Percentiles rank a stretch among this genome's conserved stretches.
phyloP scores from a whole-genome alignment of 768 basidiomycete genomes.

The Pleurotus platypus region DNA sequence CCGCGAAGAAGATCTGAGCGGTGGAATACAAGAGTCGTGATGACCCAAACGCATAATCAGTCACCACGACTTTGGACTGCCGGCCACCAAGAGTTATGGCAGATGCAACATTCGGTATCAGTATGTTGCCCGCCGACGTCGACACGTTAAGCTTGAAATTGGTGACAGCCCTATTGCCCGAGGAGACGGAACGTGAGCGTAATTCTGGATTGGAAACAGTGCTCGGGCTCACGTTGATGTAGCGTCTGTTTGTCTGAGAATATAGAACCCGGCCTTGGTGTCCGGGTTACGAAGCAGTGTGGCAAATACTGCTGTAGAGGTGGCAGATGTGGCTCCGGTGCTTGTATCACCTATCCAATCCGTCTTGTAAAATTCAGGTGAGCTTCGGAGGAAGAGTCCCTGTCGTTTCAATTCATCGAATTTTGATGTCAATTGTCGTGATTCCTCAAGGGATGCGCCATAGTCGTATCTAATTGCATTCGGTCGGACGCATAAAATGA shows the following conservation, averaged over 20 bases:
- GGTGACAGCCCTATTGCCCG: conserved; percentile 33
- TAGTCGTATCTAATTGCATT: conserved; percentile 69
- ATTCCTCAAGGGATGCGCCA: conserved; percentile 70
- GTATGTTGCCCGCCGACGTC: conserved; percentile 46
- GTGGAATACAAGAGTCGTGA: conserved; percentile 67
- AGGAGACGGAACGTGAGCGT: conserved; percentile 39
- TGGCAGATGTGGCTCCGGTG: conserved; percentile 37
- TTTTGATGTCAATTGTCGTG: conserved; percentile 62
- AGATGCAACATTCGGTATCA: conserved; percentile 51
- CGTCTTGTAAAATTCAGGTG: conserved; percentile 78
- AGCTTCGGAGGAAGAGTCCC: conserved; percentile 77
- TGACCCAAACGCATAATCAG: conserved; percentile 70
- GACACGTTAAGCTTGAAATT: conserved; percentile 60
- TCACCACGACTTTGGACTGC: conserved; percentile 70
- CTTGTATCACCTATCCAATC: conserved; percentile 65
- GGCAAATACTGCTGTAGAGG: conserved; percentile 47
- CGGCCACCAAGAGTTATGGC: conserved; percentile 62
- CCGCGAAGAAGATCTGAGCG: conserved; percentile 67
- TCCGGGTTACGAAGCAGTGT: conserved; percentile 70
- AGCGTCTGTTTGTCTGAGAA: conserved; percentile 65
- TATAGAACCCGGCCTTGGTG: conserved; percentile 61
- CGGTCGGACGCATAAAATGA: background rate
- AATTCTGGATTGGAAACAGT: conserved; percentile 60
- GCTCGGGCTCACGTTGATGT: conserved; percentile 52
- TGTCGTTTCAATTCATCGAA: conserved; percentile 77